Evolutionary conservation across 2,329 filamentous ascomycete species (phyloP), one percentile per base, ranked within the genome.

Genomic region (Hymenoscyphus scutula): DNA sequence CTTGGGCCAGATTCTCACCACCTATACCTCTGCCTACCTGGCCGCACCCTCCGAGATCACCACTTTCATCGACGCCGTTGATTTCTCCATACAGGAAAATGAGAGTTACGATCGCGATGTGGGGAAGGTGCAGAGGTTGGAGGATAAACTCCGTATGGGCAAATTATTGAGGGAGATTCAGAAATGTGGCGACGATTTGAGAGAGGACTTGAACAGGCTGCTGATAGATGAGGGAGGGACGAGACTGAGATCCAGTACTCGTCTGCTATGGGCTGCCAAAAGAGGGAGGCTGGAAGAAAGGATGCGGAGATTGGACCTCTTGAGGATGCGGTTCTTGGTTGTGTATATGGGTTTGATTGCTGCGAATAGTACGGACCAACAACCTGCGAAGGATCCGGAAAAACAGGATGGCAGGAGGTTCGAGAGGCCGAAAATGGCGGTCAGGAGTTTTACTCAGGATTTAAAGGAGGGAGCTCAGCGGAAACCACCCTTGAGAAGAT

Each of bases 241-340:
- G 59, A 76, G 75, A 23, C 72, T 87, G 69, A 79, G 77, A 62
- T 77, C 76, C 10, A 74, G 76, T 62, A 79, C 84, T 27, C 79
- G 85, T 58, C 64, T 88, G 1, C 75, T 87, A 29, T 89, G 86
- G 86, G 84, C 82, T 3, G 77, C 77, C 62, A 82, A 82, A 70
- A 80, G 83, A 68, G 74, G 73, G 58, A 77, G 78, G 58, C 75
- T 89, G 57, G 82, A 86, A 72, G 83, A 85, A 67, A 80, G 82
- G 58, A 77, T 88, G 60, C 80, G 82, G 61, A 78, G 84, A 55
- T 76, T 88, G 48, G 86, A 88, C 68, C 74, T 87, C 69, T 73
- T 88, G 71, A 80, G 85, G 71, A 87, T 86, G 83, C 81, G 85
- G 64, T 88, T 88, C 71, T 75, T 88, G 34, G 84, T 87, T 38